Evolutionary conservation across 1,139 yeast genomes (phyloP).

Genomic region (Casaregolazyma lundiana): DNA sequence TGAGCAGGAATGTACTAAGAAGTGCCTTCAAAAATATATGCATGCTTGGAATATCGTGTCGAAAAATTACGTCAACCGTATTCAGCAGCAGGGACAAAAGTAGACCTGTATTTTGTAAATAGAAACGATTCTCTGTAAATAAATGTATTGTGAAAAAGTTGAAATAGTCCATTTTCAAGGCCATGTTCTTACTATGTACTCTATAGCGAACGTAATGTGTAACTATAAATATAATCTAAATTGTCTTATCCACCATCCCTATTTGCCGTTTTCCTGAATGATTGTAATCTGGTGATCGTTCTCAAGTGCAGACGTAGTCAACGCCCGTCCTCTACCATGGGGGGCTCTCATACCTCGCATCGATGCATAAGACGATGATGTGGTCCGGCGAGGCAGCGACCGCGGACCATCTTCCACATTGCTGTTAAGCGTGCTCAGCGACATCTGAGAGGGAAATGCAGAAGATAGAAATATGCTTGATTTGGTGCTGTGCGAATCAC

Average conservation of each 20-base stretch:
- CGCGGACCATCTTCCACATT: conserved; percentile 7
- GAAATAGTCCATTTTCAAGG: conserved; percentile 1
- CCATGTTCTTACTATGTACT: no score
- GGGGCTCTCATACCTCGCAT: background rate
- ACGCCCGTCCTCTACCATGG: background rate
- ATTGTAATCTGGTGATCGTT: background rate
- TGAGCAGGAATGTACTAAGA: conserved; percentile 59
- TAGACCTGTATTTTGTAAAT: conserved; percentile 7
- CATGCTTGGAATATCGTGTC: conserved; percentile 85
- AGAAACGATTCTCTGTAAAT: conserved; percentile 1
- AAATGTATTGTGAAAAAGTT: background rate
- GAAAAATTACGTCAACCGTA: conserved; percentile 67
- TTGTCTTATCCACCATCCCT: conserved; percentile 7
- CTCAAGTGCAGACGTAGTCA: background rate
- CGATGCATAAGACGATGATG: background rate
- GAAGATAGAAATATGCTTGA: conserved; percentile 9
- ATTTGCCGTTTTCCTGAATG: conserved; percentile 2
- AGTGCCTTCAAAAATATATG: conserved; percentile 85
- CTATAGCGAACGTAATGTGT: background rate
- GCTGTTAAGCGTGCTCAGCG: conserved; percentile 5
- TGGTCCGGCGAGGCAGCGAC: conserved; percentile 7
- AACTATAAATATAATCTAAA: conserved; percentile 1
- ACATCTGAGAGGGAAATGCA: conserved; percentile 10
- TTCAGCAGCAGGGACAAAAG: conserved; percentile 39
- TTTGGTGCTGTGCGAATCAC: conserved; percentile 2